phyloP scores from a whole-genome alignment of 768 basidiomycete genomes.

The Ramaria rubella region DNA sequence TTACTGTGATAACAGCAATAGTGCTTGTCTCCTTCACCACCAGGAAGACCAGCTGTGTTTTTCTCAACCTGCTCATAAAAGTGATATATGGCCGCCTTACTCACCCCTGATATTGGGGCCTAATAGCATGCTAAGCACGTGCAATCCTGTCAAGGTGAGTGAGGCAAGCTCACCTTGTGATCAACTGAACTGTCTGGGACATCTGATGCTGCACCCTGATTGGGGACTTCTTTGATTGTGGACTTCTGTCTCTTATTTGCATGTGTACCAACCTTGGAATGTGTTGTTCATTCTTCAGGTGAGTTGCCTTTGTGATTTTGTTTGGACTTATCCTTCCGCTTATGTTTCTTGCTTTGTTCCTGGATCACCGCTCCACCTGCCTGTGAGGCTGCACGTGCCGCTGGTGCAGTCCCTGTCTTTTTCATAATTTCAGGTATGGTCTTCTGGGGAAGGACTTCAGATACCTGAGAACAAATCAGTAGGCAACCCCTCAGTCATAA shows the following conservation, averaged over 20 bases:
- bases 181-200: no score
- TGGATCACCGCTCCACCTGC: background rate
- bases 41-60: constrained; percentile 9
- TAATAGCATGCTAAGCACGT: background rate
- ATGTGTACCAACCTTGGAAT: background rate
- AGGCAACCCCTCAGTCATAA: background rate
- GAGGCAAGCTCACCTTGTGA: background rate
- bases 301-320: background rate
- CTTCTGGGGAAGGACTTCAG: background rate
- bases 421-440: background rate
- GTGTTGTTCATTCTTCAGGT: background rate
- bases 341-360: background rate
- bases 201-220: background rate
- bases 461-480: background rate
- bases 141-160: background rate
- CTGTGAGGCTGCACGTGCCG: background rate
- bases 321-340: background rate
- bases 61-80: constrained; percentile 15
- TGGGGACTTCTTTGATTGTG: background rate
- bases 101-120: background rate
- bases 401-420: background rate
- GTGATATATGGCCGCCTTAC: constrained; percentile 14
- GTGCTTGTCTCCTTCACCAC: constrained; percentile 18
- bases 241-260: background rate
- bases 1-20: constrained; percentile 18